Evolutionary conservation across 441 rosid genomes (phyloP), one percentile per base, ranked within the genome.

Genomic region (Gossypium trilobum): DNA sequence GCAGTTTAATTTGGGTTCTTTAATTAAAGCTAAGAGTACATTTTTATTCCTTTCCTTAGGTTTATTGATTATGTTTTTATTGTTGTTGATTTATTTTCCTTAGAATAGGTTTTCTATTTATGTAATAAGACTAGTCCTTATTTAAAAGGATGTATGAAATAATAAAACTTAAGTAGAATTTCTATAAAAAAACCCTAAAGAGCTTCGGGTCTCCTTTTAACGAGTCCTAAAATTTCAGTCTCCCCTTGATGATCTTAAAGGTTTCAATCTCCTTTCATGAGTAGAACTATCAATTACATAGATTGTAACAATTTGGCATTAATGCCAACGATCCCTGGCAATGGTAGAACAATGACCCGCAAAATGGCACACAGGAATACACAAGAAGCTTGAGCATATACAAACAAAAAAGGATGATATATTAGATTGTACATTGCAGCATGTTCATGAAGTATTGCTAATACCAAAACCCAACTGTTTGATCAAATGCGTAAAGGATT

Each of bases 401-500:
- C 59, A 4, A 55, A 19, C 11, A 55, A 20, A 2, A 23, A 55
- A 19, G 9, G 27, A 55, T 2, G n/a, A 55, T 19, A 55, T 8
- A 55, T 55, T 39, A 39, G 46, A 39, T 39, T 39, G 2, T 11
- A 20, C 22, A 9, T 39, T 39, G 46, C n/a, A 20, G 60, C 60
- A 55, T 55, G 59, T 20, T 8, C 27, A 55, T 20, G 27, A 17
- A 19, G 23, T 55, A 19, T 55, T 55, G 59, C 59, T 55, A 8
- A 20, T 7, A 55, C 10, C 59, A 55, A 9, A 55, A 55, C 59
- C 5, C 27, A 55, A 17, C 27, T 55, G 3, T 8, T 55, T 2
- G 59, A 55, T 55, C 59, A 55, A 55, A 55, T 55, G 60, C 60
- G 22, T 55, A 23, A 55, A 55, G 60, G 60, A 55, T 9, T 55